phyloP scores from a whole-genome alignment of 108 stramenopile species.

The Fistulifera pelliculosa region DNA sequence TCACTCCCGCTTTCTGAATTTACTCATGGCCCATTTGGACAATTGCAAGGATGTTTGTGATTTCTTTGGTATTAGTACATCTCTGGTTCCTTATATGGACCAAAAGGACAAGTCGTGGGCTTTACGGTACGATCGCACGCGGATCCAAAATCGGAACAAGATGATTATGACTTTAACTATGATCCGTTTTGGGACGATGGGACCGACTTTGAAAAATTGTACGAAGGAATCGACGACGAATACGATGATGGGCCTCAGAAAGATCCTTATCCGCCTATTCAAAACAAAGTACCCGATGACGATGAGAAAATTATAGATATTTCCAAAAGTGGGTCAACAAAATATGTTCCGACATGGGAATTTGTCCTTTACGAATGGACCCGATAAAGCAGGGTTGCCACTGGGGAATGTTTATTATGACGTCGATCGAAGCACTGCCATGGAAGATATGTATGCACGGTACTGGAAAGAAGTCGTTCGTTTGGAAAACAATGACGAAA shows the following conservation, averaged over 20 bases:
- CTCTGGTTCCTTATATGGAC: slow-evolving; percentile 39
- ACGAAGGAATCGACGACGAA: slow-evolving; percentile 48
- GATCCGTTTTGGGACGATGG: slow-evolving; percentile 88
- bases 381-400: slow-evolving; percentile 80
- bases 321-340: slow-evolving; percentile 64
- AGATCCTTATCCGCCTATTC: slow-evolving; percentile 41
- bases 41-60: slow-evolving; percentile 84
- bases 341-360: slow-evolving; percentile 87
- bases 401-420: slow-evolving; percentile 81
- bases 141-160: slow-evolving; percentile 23
- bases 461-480: slow-evolving; percentile 89
- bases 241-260: slow-evolving; percentile 16
- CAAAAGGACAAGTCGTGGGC: slow-evolving; percentile 26
- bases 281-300: slow-evolving; percentile 48
- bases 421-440: slow-evolving; percentile 50
- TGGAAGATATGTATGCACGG: slow-evolving; percentile 83
- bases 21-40: slow-evolving; percentile 71
- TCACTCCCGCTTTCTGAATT: slow-evolving; percentile 41
- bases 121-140: slow-evolving; percentile 71
- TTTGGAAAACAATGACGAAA: slow-evolving; percentile 56
- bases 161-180: slow-evolving; percentile 41
- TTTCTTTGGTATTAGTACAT: slow-evolving; percentile 61
- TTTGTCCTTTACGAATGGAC: slow-evolving; percentile 89
- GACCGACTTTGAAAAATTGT: slow-evolving; percentile 66
- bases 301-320: slow-evolving; percentile 53